Evolutionary conservation across 352 stramenopile species (phyloP).

Genomic region (Globisporangium lucens): DNA sequence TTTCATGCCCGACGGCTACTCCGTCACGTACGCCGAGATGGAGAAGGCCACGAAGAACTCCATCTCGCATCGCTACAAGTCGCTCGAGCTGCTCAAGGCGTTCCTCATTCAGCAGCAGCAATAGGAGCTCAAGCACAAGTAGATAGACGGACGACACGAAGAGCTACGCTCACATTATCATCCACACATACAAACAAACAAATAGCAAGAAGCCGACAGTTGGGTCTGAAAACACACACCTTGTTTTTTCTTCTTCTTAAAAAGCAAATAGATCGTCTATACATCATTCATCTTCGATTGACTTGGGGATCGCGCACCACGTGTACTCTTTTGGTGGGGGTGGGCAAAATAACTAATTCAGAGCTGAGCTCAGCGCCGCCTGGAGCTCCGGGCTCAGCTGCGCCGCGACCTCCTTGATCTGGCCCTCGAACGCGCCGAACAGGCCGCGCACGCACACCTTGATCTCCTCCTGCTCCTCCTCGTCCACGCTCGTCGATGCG

Average conservation of each 20-base stretch:
- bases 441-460: slow-evolving; percentile 66
- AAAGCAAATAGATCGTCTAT: slow-evolving; percentile 20
- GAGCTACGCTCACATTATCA: not conserved
- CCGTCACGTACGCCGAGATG: slow-evolving; percentile 90
- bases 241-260: slow-evolving; percentile 3
- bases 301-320: not conserved
- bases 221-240: slow-evolving; percentile 1
- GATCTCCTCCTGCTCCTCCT: slow-evolving; percentile 72
- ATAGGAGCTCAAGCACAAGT: not conserved
- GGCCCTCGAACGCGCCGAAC: slow-evolving; percentile 59
- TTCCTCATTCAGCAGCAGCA: slow-evolving; percentile 25
- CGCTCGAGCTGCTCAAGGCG: slow-evolving; percentile 59
- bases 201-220: not conserved
- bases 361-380: slow-evolving; percentile 52
- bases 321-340: not conserved
- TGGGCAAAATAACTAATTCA: slow-evolving; percentile 38
- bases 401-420: slow-evolving; percentile 77
- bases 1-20: slow-evolving; percentile 85
- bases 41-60: slow-evolving; percentile 88
- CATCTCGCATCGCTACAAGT: slow-evolving; percentile 89
- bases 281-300: slow-evolving; percentile 7
- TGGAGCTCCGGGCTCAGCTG: slow-evolving; percentile 75
- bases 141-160: not conserved
- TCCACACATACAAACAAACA: not conserved
- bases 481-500: slow-evolving; percentile 57